These are phyloP conservation scores for Jaltomata sinuosa DNA, from an alignment of 257 asterid species.

Conservation along the genomic window DNA sequence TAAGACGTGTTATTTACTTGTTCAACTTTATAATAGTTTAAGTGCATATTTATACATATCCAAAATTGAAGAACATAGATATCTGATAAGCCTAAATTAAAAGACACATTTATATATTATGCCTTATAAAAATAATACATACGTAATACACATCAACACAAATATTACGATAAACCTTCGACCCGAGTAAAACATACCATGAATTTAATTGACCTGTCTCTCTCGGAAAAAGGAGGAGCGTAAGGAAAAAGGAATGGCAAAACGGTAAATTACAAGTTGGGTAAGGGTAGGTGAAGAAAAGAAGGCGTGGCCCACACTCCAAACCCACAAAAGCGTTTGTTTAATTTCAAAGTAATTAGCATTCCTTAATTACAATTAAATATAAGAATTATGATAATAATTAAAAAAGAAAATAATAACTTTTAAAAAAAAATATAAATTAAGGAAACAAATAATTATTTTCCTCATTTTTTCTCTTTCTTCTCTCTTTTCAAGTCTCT, in stretches of 20 bases:
- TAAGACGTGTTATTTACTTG: too few species aligned
- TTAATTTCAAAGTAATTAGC: background rate
- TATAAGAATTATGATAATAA: background rate
- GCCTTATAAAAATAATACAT: too few species aligned
- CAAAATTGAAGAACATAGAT: too few species aligned
- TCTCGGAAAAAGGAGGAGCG: background rate
- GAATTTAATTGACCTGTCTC: background rate
- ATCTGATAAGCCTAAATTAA: too few species aligned
- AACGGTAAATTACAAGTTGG: background rate
- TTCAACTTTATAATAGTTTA: too few species aligned
- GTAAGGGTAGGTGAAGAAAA: slow-evolving; percentile 1
- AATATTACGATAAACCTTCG: too few species aligned
- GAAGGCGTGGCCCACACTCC: background rate
- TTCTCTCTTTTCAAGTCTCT: slow-evolving; percentile 1
- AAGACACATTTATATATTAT: too few species aligned
- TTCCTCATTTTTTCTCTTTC: background rate
- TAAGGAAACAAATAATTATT: background rate
- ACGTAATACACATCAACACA: too few species aligned
- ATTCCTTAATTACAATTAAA: background rate
- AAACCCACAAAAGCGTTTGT: background rate
- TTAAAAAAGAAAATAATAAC: background rate
- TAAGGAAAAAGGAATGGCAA: slow-evolving; percentile 2
- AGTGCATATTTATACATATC: too few species aligned
- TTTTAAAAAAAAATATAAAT: background rate
- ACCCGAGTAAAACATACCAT: too few species aligned